Base-by-base conservation (phyloP, 2,329 filamentous ascomycete species). In the Colletotrichum noveboracense region DNA sequence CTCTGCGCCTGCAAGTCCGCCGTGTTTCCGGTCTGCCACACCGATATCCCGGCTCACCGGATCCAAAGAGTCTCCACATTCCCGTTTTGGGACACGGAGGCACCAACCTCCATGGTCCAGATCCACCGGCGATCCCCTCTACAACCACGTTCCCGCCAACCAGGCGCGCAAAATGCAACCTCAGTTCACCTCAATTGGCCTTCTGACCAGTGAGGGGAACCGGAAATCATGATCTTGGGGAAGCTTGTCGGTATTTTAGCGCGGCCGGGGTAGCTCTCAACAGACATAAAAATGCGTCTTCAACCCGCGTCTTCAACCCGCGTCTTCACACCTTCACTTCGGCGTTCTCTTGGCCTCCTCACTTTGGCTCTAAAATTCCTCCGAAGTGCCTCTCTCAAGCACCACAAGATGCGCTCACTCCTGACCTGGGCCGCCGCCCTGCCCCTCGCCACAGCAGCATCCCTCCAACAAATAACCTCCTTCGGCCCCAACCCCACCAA, bases 401-500 rank as follows among this genome's bases (percentile, higher is more conserved):
- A 7, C 8, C 16, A 5, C 16, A 70, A 9, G 21, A 70, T 66
- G 65, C 65, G 3, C 3, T 55, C 14, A 5, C 14, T 21, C 18
- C 14, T 67, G 3, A 2, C 56, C 24, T 62, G 55, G 55, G 62
- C 65, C 16, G 34, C 58, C 18, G 28, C 65, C 70, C 70, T 76
- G 9, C 66, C 61, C n/a, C 65, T 75, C 6, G 65, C 55, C 24
- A 56, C 67, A 14, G 76, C 76, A 14, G 75, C 71, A 28, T 55
- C 71, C 28, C 75, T 75, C 52, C 64, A 77, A 18, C 70, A 77
- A 6, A 70, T 72, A 55, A 72, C 71, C 70, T 43, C 74, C 72
- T 83, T 87, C 77, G 83, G 83, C 16, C 84, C 88, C 30, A 90
- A 90, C 70, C 89, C 90, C 0, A 87, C 85, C 21, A 87, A 88